Base-by-base conservation (phyloP, 164 flowering plant genomes). In the Stephania yunnanensis region DNA sequence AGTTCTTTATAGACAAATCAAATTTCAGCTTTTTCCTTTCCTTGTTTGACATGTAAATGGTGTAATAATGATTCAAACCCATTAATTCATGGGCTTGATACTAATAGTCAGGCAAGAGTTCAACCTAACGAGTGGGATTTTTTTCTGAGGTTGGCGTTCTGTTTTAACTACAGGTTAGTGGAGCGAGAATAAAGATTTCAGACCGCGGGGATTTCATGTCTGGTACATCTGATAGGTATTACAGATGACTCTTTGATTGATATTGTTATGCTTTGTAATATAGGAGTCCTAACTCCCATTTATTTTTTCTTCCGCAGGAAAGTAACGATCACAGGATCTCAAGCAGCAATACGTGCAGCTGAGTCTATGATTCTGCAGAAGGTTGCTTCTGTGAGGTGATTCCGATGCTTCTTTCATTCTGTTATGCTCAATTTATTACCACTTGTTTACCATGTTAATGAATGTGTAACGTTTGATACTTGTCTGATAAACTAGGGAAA, bases 181-280 rank as follows among this genome's bases (percentile, higher is more conserved):
- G 99, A 55, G 98, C 99, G 53, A 90, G 89, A 81, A 90, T 93
- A 75, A 95, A 93, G 87, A 91, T 95, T 82, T 95, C 99, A 11
- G 99, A 93, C 74, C 85, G 95, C 68, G 99, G 98, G 42, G 98
- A 95, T 87, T 95, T 91, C 87, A 84, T 93, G 85, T 82, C 92
- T 72, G 98, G 97, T 73, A 95, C 98, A 81, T 84, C 86, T 69
- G 93, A 93, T 73, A 91, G 98, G 99, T 95, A 87, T 69, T 31
- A 2, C 12, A 48, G 19, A 20, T 29, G 46, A 45, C 31, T 45
- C 10, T 20, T 29, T 7, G 5, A 6, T 61, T 19, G 22, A 6
- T 61, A 17, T 61, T 1, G 25, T 61, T 61, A n/a, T 17, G n/a
- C 1, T 61, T 61, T 20, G 66, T n/a, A 6, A 61, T 61, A 61